Evolutionary conservation across 2,329 filamentous ascomycete genomes (phyloP).

Genomic region (Cryphonectria radicalis): DNA sequence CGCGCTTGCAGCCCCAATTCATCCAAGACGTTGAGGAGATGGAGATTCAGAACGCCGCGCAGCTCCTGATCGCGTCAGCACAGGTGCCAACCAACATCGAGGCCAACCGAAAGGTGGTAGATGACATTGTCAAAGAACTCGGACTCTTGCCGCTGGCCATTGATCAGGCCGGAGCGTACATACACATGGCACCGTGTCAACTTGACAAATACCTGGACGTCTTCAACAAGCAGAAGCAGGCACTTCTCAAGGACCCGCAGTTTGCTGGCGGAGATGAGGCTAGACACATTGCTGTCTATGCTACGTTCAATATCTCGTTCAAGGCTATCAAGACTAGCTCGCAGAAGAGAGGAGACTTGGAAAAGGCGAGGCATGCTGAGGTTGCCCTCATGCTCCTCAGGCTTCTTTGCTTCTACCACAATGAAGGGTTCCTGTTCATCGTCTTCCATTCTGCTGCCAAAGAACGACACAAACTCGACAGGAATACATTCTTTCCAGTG

Average conservation of each 20-base stretch:
- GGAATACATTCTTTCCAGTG: neutral
- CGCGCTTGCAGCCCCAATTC: constrained; percentile 17
- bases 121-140: constrained; percentile 31
- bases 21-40: constrained; percentile 27
- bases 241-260: constrained; percentile 26
- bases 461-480: neutral
- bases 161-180: constrained; percentile 35
- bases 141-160: constrained; percentile 38
- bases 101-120: constrained; percentile 20
- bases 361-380: constrained; percentile 21
- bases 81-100: neutral
- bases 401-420: constrained; percentile 38
- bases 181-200: constrained; percentile 14
- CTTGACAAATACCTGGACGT: constrained; percentile 30
- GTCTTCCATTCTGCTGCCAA: constrained; percentile 32
- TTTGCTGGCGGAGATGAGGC: constrained; percentile 23
- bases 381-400: constrained; percentile 35
- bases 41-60: constrained; percentile 26
- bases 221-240: constrained; percentile 26
- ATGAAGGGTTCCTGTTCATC: constrained; percentile 30
- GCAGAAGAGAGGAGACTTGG: neutral
- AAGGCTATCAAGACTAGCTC: constrained; percentile 28
- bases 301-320: constrained; percentile 36
- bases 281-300: constrained; percentile 33
- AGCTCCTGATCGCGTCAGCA: constrained; percentile 29